A percentile compares a stretch with the other conserved stretches of the same genome.
Conservation (phyloP, 2,329 filamentous ascomycete genomes). For the Cladosporium sp. region DNA sequence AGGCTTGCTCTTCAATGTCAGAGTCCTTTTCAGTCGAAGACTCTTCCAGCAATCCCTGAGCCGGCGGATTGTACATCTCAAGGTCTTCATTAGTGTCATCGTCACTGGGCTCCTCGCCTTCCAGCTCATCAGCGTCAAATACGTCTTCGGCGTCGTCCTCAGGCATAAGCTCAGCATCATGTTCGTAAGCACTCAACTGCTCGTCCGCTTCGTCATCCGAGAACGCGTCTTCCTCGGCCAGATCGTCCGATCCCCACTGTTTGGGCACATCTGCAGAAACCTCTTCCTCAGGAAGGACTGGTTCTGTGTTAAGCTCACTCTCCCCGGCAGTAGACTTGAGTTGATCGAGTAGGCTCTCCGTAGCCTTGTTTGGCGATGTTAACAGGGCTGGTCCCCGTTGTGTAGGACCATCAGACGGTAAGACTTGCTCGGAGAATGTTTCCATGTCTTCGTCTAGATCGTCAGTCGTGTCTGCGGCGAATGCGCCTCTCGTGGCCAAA, state of each 20-base stretch:
- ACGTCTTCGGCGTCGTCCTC: constrained; percentile 26
- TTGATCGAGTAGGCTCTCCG: not conserved
- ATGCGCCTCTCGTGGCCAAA: constrained; percentile 6
- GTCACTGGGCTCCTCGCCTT: constrained; percentile 18
- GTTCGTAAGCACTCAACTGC: not conserved
- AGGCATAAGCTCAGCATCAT: constrained; percentile 16
- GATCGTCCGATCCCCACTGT: constrained; percentile 18
- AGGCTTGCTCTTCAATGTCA: constrained; percentile 10
- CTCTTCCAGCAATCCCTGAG: constrained; percentile 6
- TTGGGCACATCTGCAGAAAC: not conserved
- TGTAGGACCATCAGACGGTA: not conserved
- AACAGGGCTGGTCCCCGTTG: not conserved
- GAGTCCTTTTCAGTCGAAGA: constrained; percentile 18
- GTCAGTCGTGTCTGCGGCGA: not conserved
- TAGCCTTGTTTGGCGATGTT: not conserved
- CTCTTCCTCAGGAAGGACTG: not conserved
- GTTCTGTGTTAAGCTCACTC: constrained; percentile 1
- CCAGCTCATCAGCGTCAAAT: constrained; percentile 11
- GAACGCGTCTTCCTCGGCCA: constrained; percentile 21
- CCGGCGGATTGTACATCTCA: not conserved
- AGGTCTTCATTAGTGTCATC: constrained; percentile 9
- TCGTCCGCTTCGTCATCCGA: constrained; percentile 5
- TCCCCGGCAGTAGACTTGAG: not conserved
- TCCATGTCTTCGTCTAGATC: not conserved
- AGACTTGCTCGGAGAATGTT: not conserved